Conservation (phyloP, 2,329 filamentous ascomycete genomes). For the Xylariaceae sp. region DNA sequence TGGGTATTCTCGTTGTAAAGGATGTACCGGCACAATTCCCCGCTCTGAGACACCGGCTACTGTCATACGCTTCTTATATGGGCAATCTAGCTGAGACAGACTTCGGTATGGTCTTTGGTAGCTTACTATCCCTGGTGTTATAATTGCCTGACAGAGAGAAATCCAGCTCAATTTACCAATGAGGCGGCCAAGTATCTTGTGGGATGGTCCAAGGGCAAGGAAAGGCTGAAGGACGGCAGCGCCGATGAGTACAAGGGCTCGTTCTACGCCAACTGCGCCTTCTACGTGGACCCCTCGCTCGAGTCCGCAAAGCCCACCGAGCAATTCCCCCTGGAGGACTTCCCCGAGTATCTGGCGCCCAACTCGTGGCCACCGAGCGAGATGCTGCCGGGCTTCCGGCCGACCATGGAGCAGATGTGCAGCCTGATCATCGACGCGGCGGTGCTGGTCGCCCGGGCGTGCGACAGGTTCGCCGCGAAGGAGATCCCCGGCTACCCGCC, state of each 20-base stretch:
- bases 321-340: conserved; percentile 51
- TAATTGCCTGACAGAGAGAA: too few species aligned
- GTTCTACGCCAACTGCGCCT: conserved; percentile 78
- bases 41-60: conserved; percentile 61
- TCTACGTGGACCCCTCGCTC: conserved; percentile 59
- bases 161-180: too few species aligned
- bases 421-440: conserved; percentile 82
- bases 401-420: conserved; percentile 68
- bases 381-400: conserved; percentile 67
- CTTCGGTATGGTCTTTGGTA: conserved; percentile 58
- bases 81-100: conserved; percentile 68
- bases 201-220: conserved; percentile 76
- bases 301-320: conserved; percentile 54
- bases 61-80: conserved; percentile 85
- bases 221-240: conserved; percentile 69
- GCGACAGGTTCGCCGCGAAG: conserved; percentile 73
- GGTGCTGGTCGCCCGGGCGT: conserved; percentile 80
- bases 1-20: conserved; percentile 91
- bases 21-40: conserved; percentile 69
- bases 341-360: conserved; percentile 81
- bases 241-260: conserved; percentile 77
- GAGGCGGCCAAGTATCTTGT: conserved; percentile 56
- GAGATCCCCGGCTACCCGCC: conserved; percentile 70
- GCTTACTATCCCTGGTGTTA: too few species aligned
- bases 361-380: conserved; percentile 77